A percentile compares a stretch with the other conserved stretches of the same genome.
These are phyloP conservation scores for Scedosporium dehoogii DNA, from an alignment of 2,329 filamentous ascomycete genomes.

Conservation along the genomic window DNA sequence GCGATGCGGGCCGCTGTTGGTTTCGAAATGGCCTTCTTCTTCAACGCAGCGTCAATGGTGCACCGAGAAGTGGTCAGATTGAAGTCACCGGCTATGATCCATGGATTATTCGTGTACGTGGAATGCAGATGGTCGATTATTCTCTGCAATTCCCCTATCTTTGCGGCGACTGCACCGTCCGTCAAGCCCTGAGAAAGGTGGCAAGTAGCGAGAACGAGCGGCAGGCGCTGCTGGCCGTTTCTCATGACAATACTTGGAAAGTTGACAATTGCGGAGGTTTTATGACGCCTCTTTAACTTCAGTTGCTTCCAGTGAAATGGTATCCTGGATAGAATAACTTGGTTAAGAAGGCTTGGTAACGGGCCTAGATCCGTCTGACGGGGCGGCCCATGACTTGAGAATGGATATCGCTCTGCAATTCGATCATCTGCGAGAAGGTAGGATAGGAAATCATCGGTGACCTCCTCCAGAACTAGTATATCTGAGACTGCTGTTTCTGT, in stretches of 20 bases:
- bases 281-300: conserved; percentile 44
- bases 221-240: not conserved
- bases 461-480: conserved; percentile 48
- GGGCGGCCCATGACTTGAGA: conserved; percentile 47
- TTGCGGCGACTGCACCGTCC: conserved; percentile 45
- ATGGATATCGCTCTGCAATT: conserved; percentile 41
- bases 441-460: conserved; percentile 53
- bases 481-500: conserved; percentile 31
- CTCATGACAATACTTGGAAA: conserved; percentile 17
- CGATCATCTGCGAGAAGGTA: conserved; percentile 37
- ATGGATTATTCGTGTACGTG: conserved; percentile 27
- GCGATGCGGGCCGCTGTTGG: conserved; percentile 32
- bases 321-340: conserved; percentile 47
- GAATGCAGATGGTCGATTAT: conserved; percentile 39
- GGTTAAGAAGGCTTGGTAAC: conserved; percentile 49
- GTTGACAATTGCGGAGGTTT: conserved; percentile 42
- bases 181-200: conserved; percentile 54
- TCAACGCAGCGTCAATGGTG: conserved; percentile 42
- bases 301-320: conserved; percentile 46
- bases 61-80: conserved; percentile 51
- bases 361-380: conserved; percentile 39
- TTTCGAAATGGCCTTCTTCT: conserved; percentile 41
- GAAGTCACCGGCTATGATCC: conserved; percentile 54
- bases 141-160: conserved; percentile 43
- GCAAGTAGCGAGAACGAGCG: conserved; percentile 41